phyloP scores from a whole-genome alignment of 768 basidiomycete species.

The Boletellus ananiceps region DNA sequence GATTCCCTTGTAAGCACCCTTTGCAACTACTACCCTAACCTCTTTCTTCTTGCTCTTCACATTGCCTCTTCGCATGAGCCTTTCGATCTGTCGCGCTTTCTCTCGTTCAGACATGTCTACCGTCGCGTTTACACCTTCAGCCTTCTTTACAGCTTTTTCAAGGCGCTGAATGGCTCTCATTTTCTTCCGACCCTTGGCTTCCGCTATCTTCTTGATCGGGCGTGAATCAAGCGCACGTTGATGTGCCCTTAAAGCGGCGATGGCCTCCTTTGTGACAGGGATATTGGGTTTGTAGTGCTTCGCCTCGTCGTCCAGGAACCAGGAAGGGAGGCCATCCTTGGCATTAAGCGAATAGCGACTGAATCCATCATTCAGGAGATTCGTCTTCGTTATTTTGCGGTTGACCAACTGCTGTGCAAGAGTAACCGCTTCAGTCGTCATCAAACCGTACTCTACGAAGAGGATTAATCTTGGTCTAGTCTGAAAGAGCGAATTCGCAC shows the following conservation, averaged over 20 bases:
- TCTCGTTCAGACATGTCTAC: conserved; percentile 91
- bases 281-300: conserved; percentile 92
- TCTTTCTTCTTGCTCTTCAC: conserved; percentile 70
- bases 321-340: conserved; percentile 87
- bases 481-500: conserved; percentile 40
- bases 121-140: conserved; percentile 86
- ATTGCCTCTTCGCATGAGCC: conserved; percentile 78
- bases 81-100: conserved; percentile 91
- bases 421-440: conserved; percentile 86
- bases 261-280: conserved; percentile 95
- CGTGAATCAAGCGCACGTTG: conserved; percentile 93
- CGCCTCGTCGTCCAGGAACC: conserved; percentile 97
- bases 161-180: conserved; percentile 77
- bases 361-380: conserved; percentile 93
- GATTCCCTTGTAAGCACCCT: conserved; percentile 82
- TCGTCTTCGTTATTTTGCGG: conserved; percentile 80
- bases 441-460: conserved; percentile 66
- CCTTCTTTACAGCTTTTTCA: conserved; percentile 93
- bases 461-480: conserved; percentile 2
- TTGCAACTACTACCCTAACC: conserved; percentile 86
- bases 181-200: conserved; percentile 97
- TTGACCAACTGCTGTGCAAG: conserved; percentile 91
- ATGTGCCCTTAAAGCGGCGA: conserved; percentile 78
- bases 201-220: conserved; percentile 98
- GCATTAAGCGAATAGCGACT: conserved; percentile 88